Evolutionary conservation across 805 yeast genomes (phyloP).

Genomic region (Starmerella geochares): DNA sequence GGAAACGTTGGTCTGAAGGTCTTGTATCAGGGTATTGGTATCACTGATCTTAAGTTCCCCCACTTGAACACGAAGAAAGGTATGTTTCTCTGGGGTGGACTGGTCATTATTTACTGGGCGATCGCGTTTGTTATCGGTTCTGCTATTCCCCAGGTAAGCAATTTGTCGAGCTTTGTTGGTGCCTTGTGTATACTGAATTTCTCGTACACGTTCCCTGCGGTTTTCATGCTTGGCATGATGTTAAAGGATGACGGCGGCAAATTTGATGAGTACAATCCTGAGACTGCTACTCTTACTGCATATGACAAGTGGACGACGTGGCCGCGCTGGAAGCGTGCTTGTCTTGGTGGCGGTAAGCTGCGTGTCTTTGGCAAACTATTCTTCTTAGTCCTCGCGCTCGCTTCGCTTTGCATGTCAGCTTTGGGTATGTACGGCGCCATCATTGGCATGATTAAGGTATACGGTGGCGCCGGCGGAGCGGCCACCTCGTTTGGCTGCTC

Average conservation of each 20-base stretch:
- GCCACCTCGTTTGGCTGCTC: conserved; percentile 4
- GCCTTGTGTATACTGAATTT: conserved; percentile 40
- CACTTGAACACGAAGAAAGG: conserved; percentile 32
- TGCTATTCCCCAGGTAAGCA: conserved; percentile 38
- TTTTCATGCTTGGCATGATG: conserved; percentile 17
- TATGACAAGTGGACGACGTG: conserved; percentile 29
- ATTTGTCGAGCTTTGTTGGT: conserved; percentile 35
- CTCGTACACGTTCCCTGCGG: conserved; percentile 39
- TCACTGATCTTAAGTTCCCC: conserved; percentile 31
- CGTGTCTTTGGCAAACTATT: conserved; percentile 22
- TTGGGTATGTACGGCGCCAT: conserved; percentile 29
- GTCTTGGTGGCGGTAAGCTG: conserved; percentile 23
- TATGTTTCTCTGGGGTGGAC: conserved; percentile 32
- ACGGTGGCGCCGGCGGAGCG: not conserved
- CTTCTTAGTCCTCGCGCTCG: conserved; percentile 27
- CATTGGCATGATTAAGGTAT: conserved; percentile 18
- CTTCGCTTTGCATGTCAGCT: conserved; percentile 30
- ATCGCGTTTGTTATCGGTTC: conserved; percentile 38
- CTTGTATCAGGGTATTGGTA: conserved; percentile 36
- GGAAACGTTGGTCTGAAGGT: conserved; percentile 42
- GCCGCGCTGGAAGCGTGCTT: conserved; percentile 34
- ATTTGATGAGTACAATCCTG: conserved; percentile 18
- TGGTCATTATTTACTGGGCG: conserved; percentile 38
- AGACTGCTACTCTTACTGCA: conserved; percentile 12
- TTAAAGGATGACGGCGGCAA: conserved; percentile 16